Evolutionary conservation across 345 rosid species (phyloP).

Genomic region (Gynandropsis gynandra): DNA sequence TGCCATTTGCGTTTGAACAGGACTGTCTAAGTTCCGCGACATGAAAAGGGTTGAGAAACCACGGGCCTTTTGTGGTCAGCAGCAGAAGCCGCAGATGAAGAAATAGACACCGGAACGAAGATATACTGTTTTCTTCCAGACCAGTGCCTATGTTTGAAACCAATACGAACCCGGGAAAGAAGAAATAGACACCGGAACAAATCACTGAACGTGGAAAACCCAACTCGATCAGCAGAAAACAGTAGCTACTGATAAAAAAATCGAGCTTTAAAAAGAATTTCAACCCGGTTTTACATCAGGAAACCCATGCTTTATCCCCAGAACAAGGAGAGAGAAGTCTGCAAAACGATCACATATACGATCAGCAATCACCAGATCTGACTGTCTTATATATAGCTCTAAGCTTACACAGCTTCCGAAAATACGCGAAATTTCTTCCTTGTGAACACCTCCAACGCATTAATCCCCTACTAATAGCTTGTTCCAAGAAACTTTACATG

Average conservation of each 20-base stretch:
- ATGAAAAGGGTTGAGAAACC: constrained; percentile 25
- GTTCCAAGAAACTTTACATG: constrained; percentile 11
- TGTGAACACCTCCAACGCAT: not conserved
- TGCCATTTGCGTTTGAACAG: constrained; percentile 51
- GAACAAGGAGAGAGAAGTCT: constrained; percentile 3
- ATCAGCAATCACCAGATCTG: not conserved
- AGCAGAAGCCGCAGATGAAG: constrained; percentile 32
- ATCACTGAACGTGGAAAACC: constrained; percentile 32
- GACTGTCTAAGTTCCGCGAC: constrained; percentile 35
- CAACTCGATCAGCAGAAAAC: too few relatives aligned
- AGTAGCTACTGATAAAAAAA: too few relatives aligned
- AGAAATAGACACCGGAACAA: constrained; percentile 15
- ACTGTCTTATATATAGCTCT: constrained; percentile 2
- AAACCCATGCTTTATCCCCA: constrained; percentile 8
- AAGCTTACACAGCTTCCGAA: not conserved
- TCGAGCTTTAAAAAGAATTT: not conserved
- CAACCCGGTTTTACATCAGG: constrained; percentile 23
- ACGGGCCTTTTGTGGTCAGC: constrained; percentile 21
- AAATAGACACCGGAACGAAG: too few relatives aligned
- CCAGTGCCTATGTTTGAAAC: constrained; percentile 31
- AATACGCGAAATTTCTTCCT: not conserved
- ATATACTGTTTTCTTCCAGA: constrained; percentile 38
- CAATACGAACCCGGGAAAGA: constrained; percentile 18
- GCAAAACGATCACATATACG: not conserved
- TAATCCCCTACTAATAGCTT: not conserved